phyloP scores from a whole-genome alignment of 345 rosid genomes.

The Chamaenerion angustifolium region DNA sequence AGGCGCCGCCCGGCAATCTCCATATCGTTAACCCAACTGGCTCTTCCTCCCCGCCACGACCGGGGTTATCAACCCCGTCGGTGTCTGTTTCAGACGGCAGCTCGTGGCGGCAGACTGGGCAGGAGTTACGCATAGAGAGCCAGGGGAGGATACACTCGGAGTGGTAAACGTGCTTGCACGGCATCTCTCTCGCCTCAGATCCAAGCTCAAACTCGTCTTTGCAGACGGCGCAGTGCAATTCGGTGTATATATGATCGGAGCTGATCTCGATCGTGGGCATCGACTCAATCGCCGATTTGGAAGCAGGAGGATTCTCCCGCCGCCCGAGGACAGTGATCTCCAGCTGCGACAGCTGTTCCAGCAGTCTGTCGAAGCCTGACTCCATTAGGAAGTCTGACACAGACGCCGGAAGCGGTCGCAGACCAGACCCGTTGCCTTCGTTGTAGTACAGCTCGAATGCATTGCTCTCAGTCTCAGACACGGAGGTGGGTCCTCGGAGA shows the following conservation, averaged over 20 bases:
- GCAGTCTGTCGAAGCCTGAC: slow-evolving; percentile 52
- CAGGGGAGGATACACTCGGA: slow-evolving; percentile 61
- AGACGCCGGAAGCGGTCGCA: slow-evolving; percentile 53
- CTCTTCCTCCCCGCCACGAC: slow-evolving; percentile 8
- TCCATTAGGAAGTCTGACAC: slow-evolving; percentile 64
- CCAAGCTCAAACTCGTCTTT: slow-evolving; percentile 54
- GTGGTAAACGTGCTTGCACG: slow-evolving; percentile 67
- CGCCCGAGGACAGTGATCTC: slow-evolving; percentile 43
- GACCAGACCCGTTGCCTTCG: slow-evolving; percentile 54
- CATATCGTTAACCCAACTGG: slow-evolving; percentile 58
- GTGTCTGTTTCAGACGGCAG: slow-evolving; percentile 26
- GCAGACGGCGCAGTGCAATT: slow-evolving; percentile 64
- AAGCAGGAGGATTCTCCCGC: slow-evolving; percentile 52
- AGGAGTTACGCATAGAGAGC: slow-evolving; percentile 56
- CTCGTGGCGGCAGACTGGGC: slow-evolving; percentile 65
- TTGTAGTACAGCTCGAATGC: slow-evolving; percentile 53
- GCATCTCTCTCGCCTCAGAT: slow-evolving; percentile 53
- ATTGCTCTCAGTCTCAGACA: slow-evolving; percentile 15
- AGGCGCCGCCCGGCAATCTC: slow-evolving; percentile 81
- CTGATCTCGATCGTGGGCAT: slow-evolving; percentile 43
- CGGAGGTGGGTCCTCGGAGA: slow-evolving; percentile 37
- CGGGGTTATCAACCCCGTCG: not conserved
- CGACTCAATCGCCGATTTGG: slow-evolving; percentile 54
- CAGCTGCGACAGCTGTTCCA: slow-evolving; percentile 50
- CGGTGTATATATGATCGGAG: slow-evolving; percentile 21